These are phyloP conservation scores for Neurospora cerealis DNA, from an alignment of 495 filamentous ascomycete genomes.

Conservation along the genomic window DNA sequence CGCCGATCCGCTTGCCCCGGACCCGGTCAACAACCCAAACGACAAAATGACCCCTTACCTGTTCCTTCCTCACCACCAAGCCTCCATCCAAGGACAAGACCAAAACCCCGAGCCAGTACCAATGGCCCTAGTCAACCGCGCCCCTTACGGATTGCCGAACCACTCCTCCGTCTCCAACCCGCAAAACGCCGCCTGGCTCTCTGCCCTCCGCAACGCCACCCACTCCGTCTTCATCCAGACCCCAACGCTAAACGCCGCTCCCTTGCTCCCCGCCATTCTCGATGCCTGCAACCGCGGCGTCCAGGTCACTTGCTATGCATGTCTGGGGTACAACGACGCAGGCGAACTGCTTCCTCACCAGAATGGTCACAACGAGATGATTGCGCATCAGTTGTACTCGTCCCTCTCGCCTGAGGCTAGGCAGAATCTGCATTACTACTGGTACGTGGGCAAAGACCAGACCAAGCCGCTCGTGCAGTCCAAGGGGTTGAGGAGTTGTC, in stretches of 20 bases:
- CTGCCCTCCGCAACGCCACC: conserved; percentile 53
- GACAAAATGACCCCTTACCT: conserved; percentile 56
- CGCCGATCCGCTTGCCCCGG: conserved; percentile 37
- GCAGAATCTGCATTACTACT: conserved; percentile 44
- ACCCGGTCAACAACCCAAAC: conserved; percentile 27
- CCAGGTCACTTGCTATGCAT: conserved; percentile 57
- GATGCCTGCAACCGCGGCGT: conserved; percentile 57
- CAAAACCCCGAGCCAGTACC: conserved; percentile 47
- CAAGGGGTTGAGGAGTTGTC: conserved; percentile 55
- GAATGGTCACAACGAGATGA: conserved; percentile 66
- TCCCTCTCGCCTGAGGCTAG: conserved; percentile 38
- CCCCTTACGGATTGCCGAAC: conserved; percentile 53
- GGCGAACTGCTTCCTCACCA: conserved; percentile 67
- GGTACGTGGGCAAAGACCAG: conserved; percentile 68
- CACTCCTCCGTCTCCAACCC: conserved; percentile 50
- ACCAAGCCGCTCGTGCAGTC: conserved; percentile 49
- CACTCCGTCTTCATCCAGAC: conserved; percentile 61
- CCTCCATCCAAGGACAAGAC: conserved; percentile 18
- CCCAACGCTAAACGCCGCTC: conserved; percentile 64
- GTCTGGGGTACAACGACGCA: conserved; percentile 68
- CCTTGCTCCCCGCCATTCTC: conserved; percentile 50
- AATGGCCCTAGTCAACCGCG: conserved; percentile 61
- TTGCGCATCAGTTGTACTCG: conserved; percentile 46
- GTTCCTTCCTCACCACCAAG: not conserved
- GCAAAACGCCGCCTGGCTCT: conserved; percentile 64